Conservation (phyloP, 495 filamentous ascomycete genomes). For the Podospora tetraspora region DNA sequence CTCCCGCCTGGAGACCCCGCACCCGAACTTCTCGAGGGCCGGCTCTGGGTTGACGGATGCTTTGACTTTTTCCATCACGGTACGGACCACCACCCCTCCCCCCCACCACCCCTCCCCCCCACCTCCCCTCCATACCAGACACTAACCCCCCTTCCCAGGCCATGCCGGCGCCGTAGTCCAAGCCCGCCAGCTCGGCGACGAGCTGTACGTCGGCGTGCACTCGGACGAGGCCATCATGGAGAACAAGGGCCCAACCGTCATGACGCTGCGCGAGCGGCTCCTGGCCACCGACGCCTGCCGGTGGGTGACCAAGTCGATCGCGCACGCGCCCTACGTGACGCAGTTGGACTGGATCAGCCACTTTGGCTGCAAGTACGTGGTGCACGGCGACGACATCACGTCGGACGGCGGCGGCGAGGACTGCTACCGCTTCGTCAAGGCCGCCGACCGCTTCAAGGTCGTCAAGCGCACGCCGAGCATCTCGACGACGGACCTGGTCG, state of each 20-base stretch:
- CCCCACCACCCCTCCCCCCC: neutral
- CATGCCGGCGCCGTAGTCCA: constrained; percentile 97
- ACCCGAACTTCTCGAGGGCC: constrained; percentile 54
- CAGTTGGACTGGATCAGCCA: constrained; percentile 87
- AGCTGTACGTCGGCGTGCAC: constrained; percentile 87
- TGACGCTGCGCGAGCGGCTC: constrained; percentile 88
- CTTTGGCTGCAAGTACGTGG: constrained; percentile 89
- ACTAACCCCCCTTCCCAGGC: constrained; percentile 44
- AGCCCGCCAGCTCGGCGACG: constrained; percentile 62
- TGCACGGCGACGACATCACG: constrained; percentile 96
- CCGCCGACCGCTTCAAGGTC: constrained; percentile 82
- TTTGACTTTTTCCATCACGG: constrained; percentile 99
- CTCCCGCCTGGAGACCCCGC: constrained; percentile 35
- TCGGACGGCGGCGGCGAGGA: constrained; percentile 87
- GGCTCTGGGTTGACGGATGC: constrained; percentile 97
- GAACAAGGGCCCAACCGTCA: constrained; percentile 97
- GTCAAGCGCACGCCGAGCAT: constrained; percentile 96
- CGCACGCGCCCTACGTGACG: constrained; percentile 91
- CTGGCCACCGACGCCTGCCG: constrained; percentile 89
- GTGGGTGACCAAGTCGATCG: constrained; percentile 79
- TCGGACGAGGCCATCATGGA: constrained; percentile 90
- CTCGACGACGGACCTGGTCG: constrained; percentile 93
- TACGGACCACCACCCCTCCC: constrained; percentile 26
- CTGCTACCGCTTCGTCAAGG: constrained; percentile 95
- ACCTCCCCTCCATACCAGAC: neutral